These are phyloP conservation scores for Falciphora oryzae DNA, from an alignment of 2,329 filamentous ascomycete species.

Conservation along the genomic window DNA sequence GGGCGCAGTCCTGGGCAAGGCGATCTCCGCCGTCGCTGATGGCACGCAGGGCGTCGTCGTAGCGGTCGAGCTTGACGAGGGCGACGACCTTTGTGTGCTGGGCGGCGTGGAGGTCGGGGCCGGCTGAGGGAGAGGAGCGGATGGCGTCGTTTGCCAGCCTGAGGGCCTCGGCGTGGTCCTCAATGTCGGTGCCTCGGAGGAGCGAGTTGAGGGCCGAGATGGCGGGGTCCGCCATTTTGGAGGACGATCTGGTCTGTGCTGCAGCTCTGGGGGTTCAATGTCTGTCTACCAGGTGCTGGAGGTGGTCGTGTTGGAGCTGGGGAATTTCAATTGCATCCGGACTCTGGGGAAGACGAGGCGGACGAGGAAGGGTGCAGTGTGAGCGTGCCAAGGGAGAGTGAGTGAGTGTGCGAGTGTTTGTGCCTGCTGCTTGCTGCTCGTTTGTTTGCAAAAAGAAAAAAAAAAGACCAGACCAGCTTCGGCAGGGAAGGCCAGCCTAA, in stretches of 20 bases:
- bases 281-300: not conserved
- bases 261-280: constrained; percentile 8
- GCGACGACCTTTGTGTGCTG: constrained; percentile 68
- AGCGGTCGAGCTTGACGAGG: constrained; percentile 76
- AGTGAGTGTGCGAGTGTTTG: not conserved
- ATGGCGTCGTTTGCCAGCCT: constrained; percentile 56
- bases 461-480: not conserved
- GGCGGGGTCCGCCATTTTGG: constrained; percentile 35
- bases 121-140: constrained; percentile 53
- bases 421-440: not conserved
- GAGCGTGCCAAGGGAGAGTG: not conserved
- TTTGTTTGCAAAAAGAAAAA: constrained; percentile 2
- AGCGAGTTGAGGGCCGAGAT: constrained; percentile 45
- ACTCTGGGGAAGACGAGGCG: not conserved
- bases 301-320: not conserved
- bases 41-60: constrained; percentile 66
- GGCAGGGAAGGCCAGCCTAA: not conserved
- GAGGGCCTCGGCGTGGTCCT: constrained; percentile 71
- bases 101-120: constrained; percentile 36
- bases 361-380: not conserved
- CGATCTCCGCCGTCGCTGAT: constrained; percentile 58
- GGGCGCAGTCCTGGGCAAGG: constrained; percentile 53
- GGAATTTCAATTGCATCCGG: not conserved
- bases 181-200: constrained; percentile 49
- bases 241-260: constrained; percentile 8